Conservation (phyloP, 2,329 filamentous ascomycete genomes). For the Blastomyces parvus region DNA sequence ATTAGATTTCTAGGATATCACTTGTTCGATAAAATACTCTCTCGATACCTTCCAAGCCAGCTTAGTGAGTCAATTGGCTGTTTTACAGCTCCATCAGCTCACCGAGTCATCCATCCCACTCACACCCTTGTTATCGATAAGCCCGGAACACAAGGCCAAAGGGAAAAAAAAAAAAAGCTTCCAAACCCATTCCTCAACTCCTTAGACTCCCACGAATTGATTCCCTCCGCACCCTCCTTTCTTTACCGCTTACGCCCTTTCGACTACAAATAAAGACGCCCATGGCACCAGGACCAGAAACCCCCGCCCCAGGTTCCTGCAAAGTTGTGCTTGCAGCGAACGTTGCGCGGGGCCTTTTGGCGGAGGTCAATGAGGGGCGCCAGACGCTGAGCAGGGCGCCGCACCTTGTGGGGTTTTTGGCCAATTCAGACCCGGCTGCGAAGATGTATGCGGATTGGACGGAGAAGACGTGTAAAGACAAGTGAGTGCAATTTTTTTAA, state of each 20-base stretch:
- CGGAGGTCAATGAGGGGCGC: constrained; percentile 67
- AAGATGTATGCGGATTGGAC: constrained; percentile 96
- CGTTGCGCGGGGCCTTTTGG: constrained; percentile 71
- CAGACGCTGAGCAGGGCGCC: constrained; percentile 63
- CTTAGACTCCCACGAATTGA: not conserved
- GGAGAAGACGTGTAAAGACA: constrained; percentile 88
- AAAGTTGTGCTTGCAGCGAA: constrained; percentile 85
- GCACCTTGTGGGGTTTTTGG: constrained; percentile 80
- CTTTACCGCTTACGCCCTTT: not conserved
- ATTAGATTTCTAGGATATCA: not conserved
- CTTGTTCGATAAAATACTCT: not conserved
- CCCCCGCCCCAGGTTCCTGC: constrained; percentile 47
- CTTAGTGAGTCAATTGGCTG: not conserved
- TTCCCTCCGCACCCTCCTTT: not conserved
- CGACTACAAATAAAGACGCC: not conserved
- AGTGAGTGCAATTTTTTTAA: constrained; percentile 52
- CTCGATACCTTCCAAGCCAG: not conserved
- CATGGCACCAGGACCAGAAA: constrained; percentile 28
- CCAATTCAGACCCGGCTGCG: constrained; percentile 83
- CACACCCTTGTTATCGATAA: constrained; percentile 7
- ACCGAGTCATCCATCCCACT: not conserved
- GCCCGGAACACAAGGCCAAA: not conserved
- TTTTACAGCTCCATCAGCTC: not conserved
- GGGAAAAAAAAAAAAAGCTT: not conserved
- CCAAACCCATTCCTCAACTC: not conserved